Base-by-base conservation (phyloP, 495 filamentous ascomycete genomes). In the Penicillium lividum region DNA sequence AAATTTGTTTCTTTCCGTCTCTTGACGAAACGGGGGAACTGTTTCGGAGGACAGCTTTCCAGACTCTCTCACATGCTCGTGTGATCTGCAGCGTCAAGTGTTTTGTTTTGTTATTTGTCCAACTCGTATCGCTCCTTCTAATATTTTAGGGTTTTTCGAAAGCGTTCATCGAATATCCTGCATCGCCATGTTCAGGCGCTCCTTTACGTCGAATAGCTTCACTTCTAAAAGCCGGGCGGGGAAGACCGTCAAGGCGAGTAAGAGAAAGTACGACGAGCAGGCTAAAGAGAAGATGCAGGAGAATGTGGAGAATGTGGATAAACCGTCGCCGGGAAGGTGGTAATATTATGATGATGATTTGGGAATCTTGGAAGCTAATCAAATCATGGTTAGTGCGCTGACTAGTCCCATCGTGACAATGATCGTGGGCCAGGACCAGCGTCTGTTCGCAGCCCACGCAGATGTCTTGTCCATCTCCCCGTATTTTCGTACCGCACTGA, bases 391-490 rank as follows among this genome's bases (percentile, higher is more conserved):
- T 68, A 87, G 84, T 70, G 80, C 79, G 64, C 78, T 87, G 71
- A 80, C 86, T 58, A 91, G 88, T 60, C 87, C 90, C 61, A 93
- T 96, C 73, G 77, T 96, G 70, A 93, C 91, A 52, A 77, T 96
- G 66, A 81, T 89, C 65, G 86, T 96, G 63, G 91, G 92, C 34
- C 76, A 72, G 49, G 91, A 95, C 58, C 84, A 86, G 69, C 88
- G 91, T 62, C 81, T 96, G 71, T 89, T 89, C 73, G 86, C 85
- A 50, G 86, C 86, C 56, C 86, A 89, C 65, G 84, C 88, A 73
- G 84, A 89, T 68, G 78, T 87, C 54, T 75, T 88, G 18, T 79
- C 75, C 58, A 74, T 77, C 55, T 86, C 85, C 61, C 80, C 83
- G 33, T 85, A 76, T 72, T 86, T 89, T 67, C 73, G 75, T 47